Evolutionary conservation across 176 grass and related monocot genomes (phyloP).

Genomic region (Hsuehochloa calcarea): DNA sequence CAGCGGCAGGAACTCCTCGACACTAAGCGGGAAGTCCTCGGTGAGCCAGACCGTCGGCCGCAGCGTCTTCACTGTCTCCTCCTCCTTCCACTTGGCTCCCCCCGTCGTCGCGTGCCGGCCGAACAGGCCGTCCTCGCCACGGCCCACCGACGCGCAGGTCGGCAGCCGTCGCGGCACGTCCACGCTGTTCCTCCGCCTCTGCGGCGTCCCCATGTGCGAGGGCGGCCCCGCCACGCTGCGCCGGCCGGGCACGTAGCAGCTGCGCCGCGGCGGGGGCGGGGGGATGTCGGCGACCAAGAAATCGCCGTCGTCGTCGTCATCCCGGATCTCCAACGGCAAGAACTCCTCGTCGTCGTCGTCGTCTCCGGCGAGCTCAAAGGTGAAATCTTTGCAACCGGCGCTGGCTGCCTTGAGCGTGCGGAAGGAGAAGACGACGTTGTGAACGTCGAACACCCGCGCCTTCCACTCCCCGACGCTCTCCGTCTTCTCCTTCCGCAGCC

Average conservation of each 20-base stretch:
- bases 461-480: slow-evolving; percentile 94
- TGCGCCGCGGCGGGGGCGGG: slow-evolving; percentile 51
- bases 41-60: slow-evolving; percentile 89
- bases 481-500: slow-evolving; percentile 91
- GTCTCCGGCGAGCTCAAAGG: slow-evolving; percentile 55
- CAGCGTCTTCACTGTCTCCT: slow-evolving; percentile 95
- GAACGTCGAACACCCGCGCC: slow-evolving; percentile 76
- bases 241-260: slow-evolving; percentile 73
- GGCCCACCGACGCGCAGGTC: slow-evolving; percentile 39
- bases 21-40: slow-evolving; percentile 83
- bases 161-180: slow-evolving; percentile 56
- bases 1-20: slow-evolving; percentile 90
- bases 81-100: slow-evolving; percentile 83
- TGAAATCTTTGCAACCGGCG: slow-evolving; percentile 43
- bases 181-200: slow-evolving; percentile 78
- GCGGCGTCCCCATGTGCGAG: slow-evolving; percentile 41
- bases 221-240: slow-evolving; percentile 43
- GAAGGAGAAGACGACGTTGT: slow-evolving; percentile 94
- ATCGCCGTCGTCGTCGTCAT: slow-evolving; percentile 84
- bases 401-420: slow-evolving; percentile 71
- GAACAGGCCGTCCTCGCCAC: slow-evolving; percentile 44
- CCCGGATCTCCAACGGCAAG: slow-evolving; percentile 76
- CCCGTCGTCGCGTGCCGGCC: slow-evolving; percentile 28
- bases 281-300: slow-evolving; percentile 91
- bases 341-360: slow-evolving; percentile 67